phyloP scores from a whole-genome alignment of 495 filamentous ascomycete species.

The Poronia punctata region DNA sequence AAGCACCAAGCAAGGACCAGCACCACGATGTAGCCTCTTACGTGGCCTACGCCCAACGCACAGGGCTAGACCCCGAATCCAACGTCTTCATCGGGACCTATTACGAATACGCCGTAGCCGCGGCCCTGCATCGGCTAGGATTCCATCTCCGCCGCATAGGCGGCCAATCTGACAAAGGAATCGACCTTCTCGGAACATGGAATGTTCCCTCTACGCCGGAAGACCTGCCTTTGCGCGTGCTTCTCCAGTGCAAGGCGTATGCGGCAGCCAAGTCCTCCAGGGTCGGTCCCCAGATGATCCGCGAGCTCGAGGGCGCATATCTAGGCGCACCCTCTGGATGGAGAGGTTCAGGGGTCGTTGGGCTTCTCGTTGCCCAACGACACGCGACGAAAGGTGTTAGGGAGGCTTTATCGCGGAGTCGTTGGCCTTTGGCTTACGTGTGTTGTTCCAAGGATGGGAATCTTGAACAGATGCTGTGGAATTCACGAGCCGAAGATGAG shows the following conservation, averaged over 20 bases:
- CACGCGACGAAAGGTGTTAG: slow-evolving; percentile 49
- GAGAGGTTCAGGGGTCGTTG: slow-evolving; percentile 53
- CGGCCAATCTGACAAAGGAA: slow-evolving; percentile 66
- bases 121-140: slow-evolving; percentile 52
- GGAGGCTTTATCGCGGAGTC: slow-evolving; percentile 59
- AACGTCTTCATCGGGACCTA: slow-evolving; percentile 58
- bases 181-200: slow-evolving; percentile 84
- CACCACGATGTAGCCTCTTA: slow-evolving; percentile 68
- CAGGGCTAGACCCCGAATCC: slow-evolving; percentile 40
- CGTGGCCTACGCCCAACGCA: slow-evolving; percentile 57
- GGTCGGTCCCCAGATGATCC: slow-evolving; percentile 57
- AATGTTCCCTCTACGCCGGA: slow-evolving; percentile 42
- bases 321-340: slow-evolving; percentile 62
- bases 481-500: slow-evolving; percentile 51
- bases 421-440: slow-evolving; percentile 57
- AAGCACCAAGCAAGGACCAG: slow-evolving; percentile 33
- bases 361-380: slow-evolving; percentile 48
- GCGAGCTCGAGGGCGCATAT: slow-evolving; percentile 83
- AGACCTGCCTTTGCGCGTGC: slow-evolving; percentile 45
- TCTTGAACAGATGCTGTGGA: slow-evolving; percentile 65
- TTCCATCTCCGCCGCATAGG: slow-evolving; percentile 69
- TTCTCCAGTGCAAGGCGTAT: slow-evolving; percentile 73
- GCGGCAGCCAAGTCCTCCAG: slow-evolving; percentile 38
- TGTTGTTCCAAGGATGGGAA: slow-evolving; percentile 42
- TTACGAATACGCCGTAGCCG: slow-evolving; percentile 65